phyloP scores from a whole-genome alignment of 129 eudicot species.

The Chrysanthemum lavandulifolium region DNA sequence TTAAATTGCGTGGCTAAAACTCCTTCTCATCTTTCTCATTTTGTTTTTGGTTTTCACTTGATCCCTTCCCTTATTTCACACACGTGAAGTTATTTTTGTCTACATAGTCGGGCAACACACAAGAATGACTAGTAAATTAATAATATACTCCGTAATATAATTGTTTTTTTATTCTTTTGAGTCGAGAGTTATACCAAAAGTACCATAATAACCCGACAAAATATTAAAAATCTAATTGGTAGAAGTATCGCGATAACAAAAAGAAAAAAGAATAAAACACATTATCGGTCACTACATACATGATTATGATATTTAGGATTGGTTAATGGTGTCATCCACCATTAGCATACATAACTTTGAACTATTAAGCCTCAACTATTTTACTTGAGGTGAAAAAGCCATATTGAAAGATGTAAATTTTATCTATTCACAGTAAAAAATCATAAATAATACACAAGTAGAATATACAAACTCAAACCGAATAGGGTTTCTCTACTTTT shows the following conservation, averaged over 20 bases:
- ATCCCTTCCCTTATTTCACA: too few species aligned
- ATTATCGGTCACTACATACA: constrained; percentile 5
- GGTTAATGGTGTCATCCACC: constrained; percentile 24
- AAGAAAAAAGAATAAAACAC: background rate
- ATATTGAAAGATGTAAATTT: background rate
- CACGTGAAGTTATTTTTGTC: too few species aligned
- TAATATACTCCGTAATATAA: too few species aligned
- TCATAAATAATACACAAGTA: background rate
- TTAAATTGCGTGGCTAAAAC: too few species aligned
- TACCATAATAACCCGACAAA: too few species aligned
- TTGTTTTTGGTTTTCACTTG: too few species aligned
- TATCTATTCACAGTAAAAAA: background rate
- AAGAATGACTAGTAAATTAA: too few species aligned
- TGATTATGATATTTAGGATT: constrained; percentile 28
- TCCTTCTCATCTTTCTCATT: too few species aligned
- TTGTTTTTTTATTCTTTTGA: too few species aligned
- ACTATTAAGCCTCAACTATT: too few species aligned
- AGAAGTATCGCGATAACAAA: background rate
- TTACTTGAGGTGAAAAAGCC: background rate
- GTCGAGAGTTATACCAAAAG: too few species aligned
- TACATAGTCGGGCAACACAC: too few species aligned
- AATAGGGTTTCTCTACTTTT: background rate
- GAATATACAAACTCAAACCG: background rate
- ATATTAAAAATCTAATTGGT: background rate
- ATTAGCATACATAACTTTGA: background rate